Percentiles rank a stretch among this genome's conserved stretches.
Evolutionary conservation across 2,329 filamentous ascomycete genomes (phyloP).

Genomic region (Diaporthe sp.): DNA sequence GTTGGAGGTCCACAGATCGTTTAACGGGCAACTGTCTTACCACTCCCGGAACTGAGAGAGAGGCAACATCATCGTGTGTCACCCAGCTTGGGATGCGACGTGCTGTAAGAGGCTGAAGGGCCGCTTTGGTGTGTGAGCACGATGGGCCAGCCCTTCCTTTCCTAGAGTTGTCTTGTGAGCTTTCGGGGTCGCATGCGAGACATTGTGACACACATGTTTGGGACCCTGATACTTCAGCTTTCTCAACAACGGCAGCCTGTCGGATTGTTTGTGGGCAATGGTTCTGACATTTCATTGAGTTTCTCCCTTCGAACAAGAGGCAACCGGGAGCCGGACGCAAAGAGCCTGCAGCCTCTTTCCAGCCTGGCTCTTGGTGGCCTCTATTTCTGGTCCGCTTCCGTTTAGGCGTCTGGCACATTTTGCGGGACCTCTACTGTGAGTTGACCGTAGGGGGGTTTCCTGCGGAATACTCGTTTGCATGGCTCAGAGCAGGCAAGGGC

Average conservation of each 20-base stretch:
- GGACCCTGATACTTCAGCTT: background rate
- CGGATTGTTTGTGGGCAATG: too few relatives aligned
- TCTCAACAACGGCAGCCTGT: background rate
- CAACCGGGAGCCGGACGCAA: background rate
- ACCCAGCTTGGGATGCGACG: background rate
- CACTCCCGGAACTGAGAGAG: background rate
- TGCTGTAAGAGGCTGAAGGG: conserved; percentile 20
- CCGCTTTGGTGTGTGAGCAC: conserved; percentile 14
- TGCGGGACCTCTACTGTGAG: background rate
- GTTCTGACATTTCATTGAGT: too few relatives aligned
- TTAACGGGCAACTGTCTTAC: background rate
- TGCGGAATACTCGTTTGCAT: background rate
- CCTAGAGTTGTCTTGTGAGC: conserved; percentile 1
- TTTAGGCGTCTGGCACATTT: background rate
- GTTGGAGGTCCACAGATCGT: conserved; percentile 7
- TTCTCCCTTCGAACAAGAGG: background rate
- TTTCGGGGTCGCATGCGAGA: background rate
- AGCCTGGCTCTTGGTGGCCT: background rate
- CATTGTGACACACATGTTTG: background rate
- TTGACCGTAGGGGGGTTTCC: too few relatives aligned
- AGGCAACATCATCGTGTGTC: conserved; percentile 9
- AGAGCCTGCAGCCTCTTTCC: background rate
- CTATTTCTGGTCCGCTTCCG: background rate
- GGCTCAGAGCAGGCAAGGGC: background rate
- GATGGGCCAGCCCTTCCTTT: background rate